Base-by-base conservation (phyloP, 179 eudicot genomes). In the Camellia oleifera region DNA sequence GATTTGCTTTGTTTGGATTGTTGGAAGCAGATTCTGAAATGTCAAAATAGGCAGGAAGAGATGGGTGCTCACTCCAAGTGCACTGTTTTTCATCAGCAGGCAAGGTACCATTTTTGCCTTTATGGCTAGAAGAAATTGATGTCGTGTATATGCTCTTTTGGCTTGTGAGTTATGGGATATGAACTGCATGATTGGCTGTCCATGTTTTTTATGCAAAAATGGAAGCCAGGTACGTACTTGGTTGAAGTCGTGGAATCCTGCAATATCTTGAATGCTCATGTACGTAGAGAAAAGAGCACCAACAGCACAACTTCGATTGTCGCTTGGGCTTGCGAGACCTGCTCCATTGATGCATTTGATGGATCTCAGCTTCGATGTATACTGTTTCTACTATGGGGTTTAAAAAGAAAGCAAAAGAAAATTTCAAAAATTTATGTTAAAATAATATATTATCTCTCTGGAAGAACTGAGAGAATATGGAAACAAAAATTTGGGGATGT, bases 1-100 rank as follows among this genome's bases (percentile, higher is more conserved):
- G 86, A 87, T 18, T 79, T 78, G 11, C 78, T 79, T 58, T 90
- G 93, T 75, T 77, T 84, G n/a, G 82, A 81, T 52, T 88, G 92
- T 78, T 74, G 32, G 77, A 77, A 61, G 53, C 68, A 78, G 72
- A 76, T 80, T 42, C 58, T 79, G 9, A 54, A 78, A 32, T n/a
- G 69, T 65, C 83, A 79, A 75, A 78, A 79, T 4, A 61, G 63
- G 66, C 82, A 60, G 77, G 84, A 82, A 26, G 77, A 85, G 48
- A 46, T 63, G 78, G 44, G 15, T 18, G 7, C 11, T 63, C 18
- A 63, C 50, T 63, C 56, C 20, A 63, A 62, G 69, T 60, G 78
- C 58, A 63, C 69, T 18, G 4, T 76, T 20, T n/a, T 45, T 69
- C 78, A 75, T 18, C 69, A 76, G 69, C 78, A 61, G 45, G 57